A percentile compares a stretch with the other conserved stretches of the same genome.
These are phyloP conservation scores for Chytriomyces confervae DNA, from an alignment of 192 early-diverging fungal species.

Conservation along the genomic window DNA sequence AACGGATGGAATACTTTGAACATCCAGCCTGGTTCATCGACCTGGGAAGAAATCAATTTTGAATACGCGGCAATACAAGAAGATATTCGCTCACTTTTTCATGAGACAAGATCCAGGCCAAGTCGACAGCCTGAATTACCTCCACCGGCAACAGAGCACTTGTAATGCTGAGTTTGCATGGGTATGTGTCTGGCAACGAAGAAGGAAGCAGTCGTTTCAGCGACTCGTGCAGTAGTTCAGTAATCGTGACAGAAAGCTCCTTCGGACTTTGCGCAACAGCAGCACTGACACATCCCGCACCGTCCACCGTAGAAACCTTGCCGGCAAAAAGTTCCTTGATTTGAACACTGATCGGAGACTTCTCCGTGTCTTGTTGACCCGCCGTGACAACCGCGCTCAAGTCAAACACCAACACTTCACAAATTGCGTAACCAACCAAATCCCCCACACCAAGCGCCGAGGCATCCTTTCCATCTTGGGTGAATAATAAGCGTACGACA, in stretches of 20 bases:
- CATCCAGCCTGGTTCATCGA: conserved; percentile 34
- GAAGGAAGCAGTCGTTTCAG: not conserved
- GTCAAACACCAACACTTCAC: conserved; percentile 17
- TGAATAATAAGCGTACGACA: conserved; percentile 14
- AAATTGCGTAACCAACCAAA: conserved; percentile 31
- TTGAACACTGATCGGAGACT: not conserved
- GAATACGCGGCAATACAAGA: not conserved
- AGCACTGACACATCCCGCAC: not conserved
- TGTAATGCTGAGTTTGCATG: conserved; percentile 24
- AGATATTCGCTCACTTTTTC: not conserved
- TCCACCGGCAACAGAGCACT: conserved; percentile 24
- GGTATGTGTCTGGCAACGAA: not conserved
- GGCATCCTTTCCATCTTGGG: not conserved
- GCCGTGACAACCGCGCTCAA: not conserved
- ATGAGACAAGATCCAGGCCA: not conserved
- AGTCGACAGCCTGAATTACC: conserved; percentile 18
- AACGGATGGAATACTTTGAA: conserved; percentile 38
- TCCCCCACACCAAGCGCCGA: conserved; percentile 1
- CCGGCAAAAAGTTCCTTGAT: conserved; percentile 27
- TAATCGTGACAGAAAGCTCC: not conserved
- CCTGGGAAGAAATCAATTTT: not conserved
- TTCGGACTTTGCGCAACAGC: not conserved
- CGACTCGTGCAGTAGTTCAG: not conserved
- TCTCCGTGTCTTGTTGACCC: not conserved
- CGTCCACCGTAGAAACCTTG: not conserved